These are phyloP conservation scores for Fistulifera solaris DNA, from an alignment of 108 stramenopile species.

Conservation along the genomic window DNA sequence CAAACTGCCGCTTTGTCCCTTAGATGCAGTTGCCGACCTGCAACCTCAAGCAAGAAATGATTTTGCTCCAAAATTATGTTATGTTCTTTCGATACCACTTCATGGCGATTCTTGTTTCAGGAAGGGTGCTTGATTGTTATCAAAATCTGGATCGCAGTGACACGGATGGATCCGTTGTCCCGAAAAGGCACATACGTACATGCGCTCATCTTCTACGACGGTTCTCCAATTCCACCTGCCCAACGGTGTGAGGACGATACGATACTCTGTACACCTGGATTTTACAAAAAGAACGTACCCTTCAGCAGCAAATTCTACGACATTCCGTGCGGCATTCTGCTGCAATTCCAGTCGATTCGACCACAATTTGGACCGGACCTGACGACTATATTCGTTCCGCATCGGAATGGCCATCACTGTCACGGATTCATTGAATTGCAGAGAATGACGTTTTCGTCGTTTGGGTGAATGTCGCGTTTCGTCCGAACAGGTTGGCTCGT, in stretches of 20 bases:
- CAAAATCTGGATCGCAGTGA: conserved; percentile 23
- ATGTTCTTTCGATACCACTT: no score
- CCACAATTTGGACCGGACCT: conserved; percentile 49
- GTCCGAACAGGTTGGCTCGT: no score
- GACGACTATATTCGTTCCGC: conserved; percentile 54
- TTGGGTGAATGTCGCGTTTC: no score
- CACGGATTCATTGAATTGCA: conserved; percentile 41
- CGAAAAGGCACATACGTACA: conserved; percentile 35
- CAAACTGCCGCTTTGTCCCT: no score
- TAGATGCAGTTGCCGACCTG: no score
- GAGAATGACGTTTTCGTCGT: conserved; percentile 7
- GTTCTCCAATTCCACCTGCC: conserved; percentile 63
- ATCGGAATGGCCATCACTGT: conserved; percentile 62
- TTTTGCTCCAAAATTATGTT: no score
- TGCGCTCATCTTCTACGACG: conserved; percentile 55
- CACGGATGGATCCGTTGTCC: conserved; percentile 69
- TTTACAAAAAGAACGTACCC: conserved; percentile 26
- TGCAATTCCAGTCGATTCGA: conserved; percentile 45
- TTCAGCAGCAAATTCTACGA: conserved; percentile 62
- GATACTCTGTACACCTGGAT: no score
- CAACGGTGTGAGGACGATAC: no score
- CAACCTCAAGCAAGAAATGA: no score
- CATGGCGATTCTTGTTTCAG: no score
- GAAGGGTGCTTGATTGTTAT: no score
- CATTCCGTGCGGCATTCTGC: conserved; percentile 53